Percentiles rank a stretch among this genome's conserved stretches.
Conservation (phyloP, 306 rosid genomes). For the Gastrolobium bilobum region DNA sequence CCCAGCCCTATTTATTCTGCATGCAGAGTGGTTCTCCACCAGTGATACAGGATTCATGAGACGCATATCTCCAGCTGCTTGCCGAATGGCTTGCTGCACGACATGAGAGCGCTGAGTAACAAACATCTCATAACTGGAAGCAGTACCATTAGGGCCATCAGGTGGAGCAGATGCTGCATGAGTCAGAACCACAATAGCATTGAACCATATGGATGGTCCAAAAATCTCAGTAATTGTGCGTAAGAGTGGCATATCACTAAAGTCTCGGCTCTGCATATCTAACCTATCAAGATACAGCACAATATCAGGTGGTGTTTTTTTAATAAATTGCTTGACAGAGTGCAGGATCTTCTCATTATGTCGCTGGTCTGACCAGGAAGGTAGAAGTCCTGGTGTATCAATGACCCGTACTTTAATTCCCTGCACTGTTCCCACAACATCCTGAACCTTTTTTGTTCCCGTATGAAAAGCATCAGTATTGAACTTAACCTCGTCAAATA, state of each 20-base stretch:
- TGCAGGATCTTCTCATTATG: constrained; percentile 90
- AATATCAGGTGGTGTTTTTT: constrained; percentile 96
- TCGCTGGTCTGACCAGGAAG: constrained; percentile 91
- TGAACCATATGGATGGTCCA: constrained; percentile 97
- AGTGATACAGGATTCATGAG: constrained; percentile 97
- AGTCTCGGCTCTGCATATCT: constrained; percentile 96
- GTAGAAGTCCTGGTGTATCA: constrained; percentile 96
- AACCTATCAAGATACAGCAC: constrained; percentile 94
- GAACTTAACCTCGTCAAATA: constrained; percentile 92
- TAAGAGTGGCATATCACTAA: constrained; percentile 94
- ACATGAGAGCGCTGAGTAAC: constrained; percentile 97
- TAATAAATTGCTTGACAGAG: constrained; percentile 79
- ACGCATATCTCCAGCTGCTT: constrained; percentile 99
- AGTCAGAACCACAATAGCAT: constrained; percentile 96
- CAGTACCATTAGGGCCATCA: constrained; percentile 92
- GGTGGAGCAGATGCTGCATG: constrained; percentile 99
- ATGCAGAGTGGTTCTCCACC: constrained; percentile 97
- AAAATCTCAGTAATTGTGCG: constrained; percentile 92
- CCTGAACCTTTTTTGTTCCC: constrained; percentile 98
- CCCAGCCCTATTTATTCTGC: constrained; percentile 95
- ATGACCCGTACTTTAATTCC: constrained; percentile 95
- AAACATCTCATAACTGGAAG: constrained; percentile 95
- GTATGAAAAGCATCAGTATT: constrained; percentile 85
- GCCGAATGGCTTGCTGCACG: constrained; percentile 99
- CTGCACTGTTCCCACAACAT: constrained; percentile 94